Evolutionary conservation across 2,329 filamentous ascomycete genomes (phyloP), one percentile per base, ranked within the genome.

Genomic region (Metarhizium humberi): DNA sequence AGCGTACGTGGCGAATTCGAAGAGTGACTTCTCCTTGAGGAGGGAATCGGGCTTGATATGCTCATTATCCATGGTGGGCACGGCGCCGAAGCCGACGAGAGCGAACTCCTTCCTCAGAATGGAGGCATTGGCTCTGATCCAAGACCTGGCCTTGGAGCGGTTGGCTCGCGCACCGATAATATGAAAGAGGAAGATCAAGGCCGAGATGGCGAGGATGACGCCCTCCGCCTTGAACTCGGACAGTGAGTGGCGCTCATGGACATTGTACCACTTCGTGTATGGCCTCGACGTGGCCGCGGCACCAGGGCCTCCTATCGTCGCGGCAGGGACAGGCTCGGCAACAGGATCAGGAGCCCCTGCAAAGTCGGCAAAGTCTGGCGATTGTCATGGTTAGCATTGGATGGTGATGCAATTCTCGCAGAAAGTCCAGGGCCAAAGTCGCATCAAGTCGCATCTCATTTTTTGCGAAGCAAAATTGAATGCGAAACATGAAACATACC

Each of bases 241-340:
- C 57, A 86, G 75, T 30, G 85, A 85, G 66, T 92, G 85, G 66
- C 94, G 90, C 80, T 97, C 92, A 80, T 95, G 94, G 58, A 97
- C 78, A 55, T 91, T 90, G 76, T 97, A 99, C 94, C 94, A 99
- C 77, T 90, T 90, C 52, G 91, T 96, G 72, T 87, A 96, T 14
- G 89, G 88, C 30, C 78, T 75, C 47, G 69, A 72, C 48, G 78
- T 77, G 50, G 73, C 70, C 48, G 75, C 76, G 57, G 79, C 77
- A 18, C 72, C 68, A 34, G 75, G 70, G 30, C 73, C 71, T 40
- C 70, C 72, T 57, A 78, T 70, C 55, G 77, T 71, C 59, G 78
- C 72, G 57, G 76, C 72, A 56, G 76, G 72, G 50, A 72, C 70
- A 51, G 75, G 69, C 57, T 80, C 73, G 56, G 79, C 80, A 29